Base-by-base conservation (phyloP, 2,329 filamentous ascomycete genomes). In the Pyrenochaeta sp. region DNA sequence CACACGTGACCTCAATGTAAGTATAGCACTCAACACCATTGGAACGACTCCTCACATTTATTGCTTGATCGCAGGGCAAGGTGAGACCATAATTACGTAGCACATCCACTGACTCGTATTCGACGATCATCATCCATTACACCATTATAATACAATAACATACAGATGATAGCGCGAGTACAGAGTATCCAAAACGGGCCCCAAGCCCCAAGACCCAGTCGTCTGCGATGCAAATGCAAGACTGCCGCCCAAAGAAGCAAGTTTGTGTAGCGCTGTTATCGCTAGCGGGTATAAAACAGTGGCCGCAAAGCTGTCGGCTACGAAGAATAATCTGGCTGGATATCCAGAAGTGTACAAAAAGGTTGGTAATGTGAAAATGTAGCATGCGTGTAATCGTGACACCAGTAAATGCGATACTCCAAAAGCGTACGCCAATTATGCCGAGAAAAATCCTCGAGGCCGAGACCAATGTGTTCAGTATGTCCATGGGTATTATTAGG, bases 121-220 rank as follows among this genome's bases (percentile, higher is more conserved):
- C 54, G 40, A 49, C 56, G 57, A 58, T 63, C 50, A 61, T 67
- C 56, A 60, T 42, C 20, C 40, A 42, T 42, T 66, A 64, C 45
- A 66, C 59, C 61, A 63, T 62, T 67, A 65, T 60, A 64, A 42
- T 69, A 67, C 60, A 63, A 50, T 42, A 55, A 45, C 23, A 49
- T 29, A 51, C 31, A 43, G 31, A 56, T 56, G 54, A 50, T 46
- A 46, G 23, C 37, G 46, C 58, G 46, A 30, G 41, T 58, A 56
- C 56, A 51, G 50, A 51, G 18, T 39, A 52, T 56, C 61, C 58
- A 64, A 58, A 40, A 54, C 27, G 30, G 56, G 61, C 57, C 17
- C 45, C 15, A 44, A 49, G 46, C 49, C 54, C 39, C 18, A 43
- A 54, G 29, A 47, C 31, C 37, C 31, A 18, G 44, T 17, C 45